Base-by-base conservation (phyloP, 2,329 filamentous ascomycete genomes). In the Colletotrichum spinosum region DNA sequence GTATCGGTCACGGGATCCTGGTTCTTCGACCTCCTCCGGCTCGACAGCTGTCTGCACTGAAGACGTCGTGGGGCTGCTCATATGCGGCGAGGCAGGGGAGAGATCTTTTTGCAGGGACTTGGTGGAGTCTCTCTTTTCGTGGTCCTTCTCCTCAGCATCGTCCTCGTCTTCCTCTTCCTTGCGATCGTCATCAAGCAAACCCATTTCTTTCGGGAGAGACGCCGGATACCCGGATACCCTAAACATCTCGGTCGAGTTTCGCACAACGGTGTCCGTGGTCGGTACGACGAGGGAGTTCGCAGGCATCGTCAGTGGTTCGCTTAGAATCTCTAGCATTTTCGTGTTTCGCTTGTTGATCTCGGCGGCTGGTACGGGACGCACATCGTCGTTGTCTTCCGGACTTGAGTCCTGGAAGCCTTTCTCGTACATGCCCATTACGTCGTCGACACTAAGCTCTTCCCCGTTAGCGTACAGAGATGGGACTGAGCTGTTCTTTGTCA, bases 401-500 rank as follows among this genome's bases (percentile, higher is more conserved):
- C 80, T 75, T 42, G 78, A 77, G 70, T 81, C 79, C 67, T 76
- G 77, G 71, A 90, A 90, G 11, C 87, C 88, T 69, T 84, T 82
- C 73, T 89, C 88, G 74, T 90, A 91, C 81, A 90, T 89, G 73
- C 86, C 88, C 77, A 92, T 90, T 59, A 93, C 85, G 79, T 90
- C 88, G 70, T 90, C 87, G 38, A 91, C 80, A 71, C 86, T 89
- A 60, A 86, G 81, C 45, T 85, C 86, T 68, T 89, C 87, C 67
- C 86, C 82, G 66, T 72, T 70, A 50, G 70, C 77, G 68, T 82
- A 81, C 77, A 84, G 84, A 67, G 82, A 96, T 79, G 80, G 91
- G 57, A 90, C 84, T 2, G 92, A 94, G 80, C 92, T 97, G 66
- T 88, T 88, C 70, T 92, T 93, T 4, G 93, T 96, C 69, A 90